Conservation (phyloP, 495 filamentous ascomycete genomes). For the Aspergillus sclerotiicarbonarius region DNA sequence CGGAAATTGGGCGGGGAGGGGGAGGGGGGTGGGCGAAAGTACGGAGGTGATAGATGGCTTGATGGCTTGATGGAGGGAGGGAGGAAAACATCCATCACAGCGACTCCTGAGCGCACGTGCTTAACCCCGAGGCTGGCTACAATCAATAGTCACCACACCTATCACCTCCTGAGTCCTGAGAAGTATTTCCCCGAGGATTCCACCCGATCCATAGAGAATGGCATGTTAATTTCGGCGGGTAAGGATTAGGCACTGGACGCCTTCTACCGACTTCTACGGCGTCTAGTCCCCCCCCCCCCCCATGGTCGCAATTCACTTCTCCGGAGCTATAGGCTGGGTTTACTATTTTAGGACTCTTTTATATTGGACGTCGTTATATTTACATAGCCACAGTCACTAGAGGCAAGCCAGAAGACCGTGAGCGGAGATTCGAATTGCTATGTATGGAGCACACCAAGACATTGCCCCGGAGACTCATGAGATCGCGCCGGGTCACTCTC, state of each 20-base stretch:
- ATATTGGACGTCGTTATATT: slow-evolving; percentile 2
- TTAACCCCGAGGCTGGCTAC: neutral
- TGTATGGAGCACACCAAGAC: neutral
- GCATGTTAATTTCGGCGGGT: neutral
- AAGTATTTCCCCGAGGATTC: neutral
- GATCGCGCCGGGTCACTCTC: neutral
- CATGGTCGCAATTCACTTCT: neutral
- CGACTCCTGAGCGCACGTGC: neutral
- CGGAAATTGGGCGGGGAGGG: neutral
- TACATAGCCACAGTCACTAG: neutral
- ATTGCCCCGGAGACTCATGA: neutral
- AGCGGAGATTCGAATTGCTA: neutral
- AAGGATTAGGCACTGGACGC: neutral
- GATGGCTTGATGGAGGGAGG: neutral
- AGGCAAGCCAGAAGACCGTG: neutral
- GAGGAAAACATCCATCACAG: neutral
- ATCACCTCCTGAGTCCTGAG: neutral
- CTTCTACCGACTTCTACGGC: no score
- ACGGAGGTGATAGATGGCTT: neutral
- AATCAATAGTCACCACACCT: neutral
- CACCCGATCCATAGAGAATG: neutral
- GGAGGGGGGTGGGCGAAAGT: neutral
- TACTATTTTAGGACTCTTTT: slow-evolving; percentile 1
- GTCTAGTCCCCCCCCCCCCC: neutral
- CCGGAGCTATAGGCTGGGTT: neutral